phyloP scores from a whole-genome alignment of 2,329 filamentous ascomycete species.

The Epicoccum nigrum region DNA sequence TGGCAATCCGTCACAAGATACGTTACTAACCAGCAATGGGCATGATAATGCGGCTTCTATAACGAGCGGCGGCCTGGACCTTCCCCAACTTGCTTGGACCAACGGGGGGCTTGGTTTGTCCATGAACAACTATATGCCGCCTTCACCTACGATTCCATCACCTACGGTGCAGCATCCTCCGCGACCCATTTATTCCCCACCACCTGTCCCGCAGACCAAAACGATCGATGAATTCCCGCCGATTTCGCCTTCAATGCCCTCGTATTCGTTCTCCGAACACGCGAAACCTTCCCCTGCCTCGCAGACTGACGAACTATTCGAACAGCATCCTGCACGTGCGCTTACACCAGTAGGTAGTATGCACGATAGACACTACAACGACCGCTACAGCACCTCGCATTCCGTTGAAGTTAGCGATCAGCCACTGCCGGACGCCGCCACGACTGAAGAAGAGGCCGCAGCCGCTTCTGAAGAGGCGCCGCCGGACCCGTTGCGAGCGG shows the following conservation, averaged over 20 bases:
- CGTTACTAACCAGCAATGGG: conserved; percentile 46
- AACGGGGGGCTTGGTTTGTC: conserved; percentile 54
- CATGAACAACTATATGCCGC: conserved; percentile 42
- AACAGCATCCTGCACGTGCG: conserved; percentile 32
- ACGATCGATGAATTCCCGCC: conserved; percentile 16
- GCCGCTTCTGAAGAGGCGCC: conserved; percentile 20
- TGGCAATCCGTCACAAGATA: conserved; percentile 35
- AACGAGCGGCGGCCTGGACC: conserved; percentile 30
- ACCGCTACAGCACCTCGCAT: conserved; percentile 26
- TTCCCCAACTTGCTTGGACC: conserved; percentile 48
- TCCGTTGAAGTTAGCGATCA: conserved; percentile 20
- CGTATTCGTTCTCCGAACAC: conserved; percentile 8
- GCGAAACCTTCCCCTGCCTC: conserved; percentile 8
- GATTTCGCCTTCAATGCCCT: conserved; percentile 12
- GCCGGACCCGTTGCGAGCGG: conserved; percentile 31
- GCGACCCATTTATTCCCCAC: conserved; percentile 56
- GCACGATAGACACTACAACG: conserved; percentile 26
- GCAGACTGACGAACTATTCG: conserved; percentile 24
- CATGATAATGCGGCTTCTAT: conserved; percentile 5
- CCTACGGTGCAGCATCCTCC: conserved; percentile 44
- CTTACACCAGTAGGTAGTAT: conserved; percentile 28
- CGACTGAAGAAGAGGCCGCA: conserved; percentile 7
- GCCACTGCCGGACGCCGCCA: conserved; percentile 9
- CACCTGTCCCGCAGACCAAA: conserved; percentile 48
- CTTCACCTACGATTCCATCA: conserved; percentile 28